These are phyloP conservation scores for Castanea mollissima DNA, from an alignment of 306 rosid species.

Conservation along the genomic window DNA sequence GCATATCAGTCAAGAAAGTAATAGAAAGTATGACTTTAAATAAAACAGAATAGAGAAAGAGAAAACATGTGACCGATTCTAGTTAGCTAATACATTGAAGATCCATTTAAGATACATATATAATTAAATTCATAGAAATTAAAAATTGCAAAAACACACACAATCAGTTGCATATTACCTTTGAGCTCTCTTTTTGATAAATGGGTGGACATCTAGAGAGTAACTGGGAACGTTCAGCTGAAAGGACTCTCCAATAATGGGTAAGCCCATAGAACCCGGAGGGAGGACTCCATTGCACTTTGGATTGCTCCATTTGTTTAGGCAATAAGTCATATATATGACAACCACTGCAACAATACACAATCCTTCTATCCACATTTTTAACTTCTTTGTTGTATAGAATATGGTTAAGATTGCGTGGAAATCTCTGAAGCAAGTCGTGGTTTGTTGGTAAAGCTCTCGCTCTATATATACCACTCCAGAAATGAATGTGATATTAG, in stretches of 20 bases:
- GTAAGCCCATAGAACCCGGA: conserved; percentile 49
- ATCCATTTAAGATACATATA: no score
- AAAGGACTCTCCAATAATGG: conserved; percentile 41
- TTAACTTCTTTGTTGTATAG: not conserved
- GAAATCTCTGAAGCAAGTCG: not conserved
- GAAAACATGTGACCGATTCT: no score
- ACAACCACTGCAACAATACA: conserved; percentile 14
- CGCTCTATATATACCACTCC: no score
- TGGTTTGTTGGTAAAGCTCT: no score
- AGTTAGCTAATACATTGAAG: no score
- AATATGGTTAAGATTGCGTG: no score
- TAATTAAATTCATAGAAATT: no score
- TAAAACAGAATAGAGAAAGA: no score
- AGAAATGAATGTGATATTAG: no score
- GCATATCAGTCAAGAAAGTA: conserved; percentile 28
- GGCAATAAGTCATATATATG: conserved; percentile 4
- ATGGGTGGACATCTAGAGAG: conserved; percentile 42
- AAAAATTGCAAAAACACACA: not conserved
- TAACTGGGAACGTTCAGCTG: conserved; percentile 25
- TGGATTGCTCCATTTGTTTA: conserved; percentile 31
- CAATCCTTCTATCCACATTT: conserved; percentile 21
- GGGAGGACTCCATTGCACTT: conserved; percentile 35
- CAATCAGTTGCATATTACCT: conserved; percentile 10
- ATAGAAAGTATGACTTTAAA: not conserved
- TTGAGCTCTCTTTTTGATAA: conserved; percentile 33